Percentiles rank a stretch among this genome's conserved stretches.
These are phyloP conservation scores for Mycena galopus DNA, from an alignment of 768 basidiomycete genomes.

Conservation along the genomic window DNA sequence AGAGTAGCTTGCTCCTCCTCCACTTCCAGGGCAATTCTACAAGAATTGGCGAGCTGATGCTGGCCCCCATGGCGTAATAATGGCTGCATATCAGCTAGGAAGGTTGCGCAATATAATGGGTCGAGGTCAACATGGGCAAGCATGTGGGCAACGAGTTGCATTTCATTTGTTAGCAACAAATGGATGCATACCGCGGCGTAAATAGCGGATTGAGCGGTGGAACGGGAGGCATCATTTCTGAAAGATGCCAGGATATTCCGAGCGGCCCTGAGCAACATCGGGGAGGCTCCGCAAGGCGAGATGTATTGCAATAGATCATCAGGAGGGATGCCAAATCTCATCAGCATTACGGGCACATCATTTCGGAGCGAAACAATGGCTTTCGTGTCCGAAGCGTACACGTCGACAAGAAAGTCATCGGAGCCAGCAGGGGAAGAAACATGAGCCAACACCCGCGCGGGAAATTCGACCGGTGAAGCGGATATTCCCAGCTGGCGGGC, in stretches of 20 bases:
- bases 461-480: constrained; percentile 70
- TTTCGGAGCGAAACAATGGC: constrained; percentile 51
- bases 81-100: constrained; percentile 54
- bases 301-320: constrained; percentile 38
- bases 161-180: constrained; percentile 51
- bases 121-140: constrained; percentile 48
- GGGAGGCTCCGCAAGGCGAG: constrained; percentile 45
- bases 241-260: constrained; percentile 54
- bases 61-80: constrained; percentile 41
- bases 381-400: constrained; percentile 55
- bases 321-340: constrained; percentile 42
- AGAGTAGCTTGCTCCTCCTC: constrained; percentile 46
- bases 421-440: constrained; percentile 54
- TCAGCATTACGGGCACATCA: constrained; percentile 50
- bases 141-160: constrained; percentile 48
- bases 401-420: constrained; percentile 60
- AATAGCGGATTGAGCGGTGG: constrained; percentile 46
- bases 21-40: constrained; percentile 45
- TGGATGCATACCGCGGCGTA: constrained; percentile 52
- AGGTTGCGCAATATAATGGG: constrained; percentile 59
- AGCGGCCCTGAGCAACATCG: constrained; percentile 55
- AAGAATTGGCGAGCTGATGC: constrained; percentile 46
- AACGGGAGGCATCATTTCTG: constrained; percentile 28
- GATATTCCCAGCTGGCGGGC: constrained; percentile 63
- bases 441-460: constrained; percentile 65